Conservation (phyloP, 1,284 basidiomycete genomes). For the Laetiporus sulphureus region DNA sequence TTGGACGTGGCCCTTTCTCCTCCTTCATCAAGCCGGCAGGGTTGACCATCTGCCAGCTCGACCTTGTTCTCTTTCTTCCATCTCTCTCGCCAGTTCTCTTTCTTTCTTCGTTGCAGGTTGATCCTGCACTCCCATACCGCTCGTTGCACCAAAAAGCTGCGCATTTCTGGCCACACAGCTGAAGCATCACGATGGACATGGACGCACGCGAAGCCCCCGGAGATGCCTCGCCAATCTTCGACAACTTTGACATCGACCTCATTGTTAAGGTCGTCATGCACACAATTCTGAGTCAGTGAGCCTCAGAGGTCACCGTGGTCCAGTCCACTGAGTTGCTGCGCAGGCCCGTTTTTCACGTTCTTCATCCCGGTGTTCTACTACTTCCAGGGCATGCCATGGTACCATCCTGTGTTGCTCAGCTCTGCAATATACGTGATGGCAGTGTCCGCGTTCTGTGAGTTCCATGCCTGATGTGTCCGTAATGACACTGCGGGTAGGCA, state of each 20-base stretch:
- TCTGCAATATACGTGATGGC: conserved; percentile 47
- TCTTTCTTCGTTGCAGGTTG: no score
- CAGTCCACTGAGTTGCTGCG: neutral
- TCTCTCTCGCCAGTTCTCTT: no score
- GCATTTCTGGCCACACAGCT: neutral
- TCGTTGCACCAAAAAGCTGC: conserved; percentile 1
- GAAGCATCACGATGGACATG: conserved; percentile 2
- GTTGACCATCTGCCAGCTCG: no score
- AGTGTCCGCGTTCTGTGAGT: conserved; percentile 64
- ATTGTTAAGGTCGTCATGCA: conserved; percentile 69
- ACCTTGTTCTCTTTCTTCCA: no score
- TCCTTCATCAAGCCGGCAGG: no score
- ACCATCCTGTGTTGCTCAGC: conserved; percentile 44
- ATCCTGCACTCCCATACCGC: conserved; percentile 4
- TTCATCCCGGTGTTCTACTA: conserved; percentile 72
- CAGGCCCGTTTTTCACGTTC: conserved; percentile 77
- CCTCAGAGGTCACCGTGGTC: conserved; percentile 4
- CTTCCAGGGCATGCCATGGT: conserved; percentile 55
- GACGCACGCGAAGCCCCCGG: conserved; percentile 10
- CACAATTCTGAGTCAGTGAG: conserved; percentile 66
- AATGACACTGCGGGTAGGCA: no score
- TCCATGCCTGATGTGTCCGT: neutral
- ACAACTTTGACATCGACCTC: conserved; percentile 66
- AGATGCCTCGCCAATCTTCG: conserved; percentile 40
- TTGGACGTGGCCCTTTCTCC: no score